Percentiles rank a stretch among this genome's conserved stretches.
These are phyloP conservation scores for Arthrinium puccinioides DNA, from an alignment of 2,329 filamentous ascomycete genomes.

Conservation along the genomic window DNA sequence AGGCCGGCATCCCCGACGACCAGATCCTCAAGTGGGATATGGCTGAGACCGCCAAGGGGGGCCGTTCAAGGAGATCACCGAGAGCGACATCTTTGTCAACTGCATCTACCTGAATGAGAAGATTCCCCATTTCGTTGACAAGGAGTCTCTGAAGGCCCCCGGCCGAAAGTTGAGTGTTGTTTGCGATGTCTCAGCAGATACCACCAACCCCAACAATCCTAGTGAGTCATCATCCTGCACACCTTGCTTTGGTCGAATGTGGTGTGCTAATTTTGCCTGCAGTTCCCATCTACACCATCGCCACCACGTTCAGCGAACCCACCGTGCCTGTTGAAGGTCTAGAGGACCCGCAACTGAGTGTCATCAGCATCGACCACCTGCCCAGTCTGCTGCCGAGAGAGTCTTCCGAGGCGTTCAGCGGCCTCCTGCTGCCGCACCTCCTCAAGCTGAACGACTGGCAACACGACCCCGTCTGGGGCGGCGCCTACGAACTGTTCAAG, in stretches of 20 bases:
- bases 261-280: constrained; percentile 8
- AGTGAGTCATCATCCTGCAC: constrained; percentile 9
- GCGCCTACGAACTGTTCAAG: constrained; percentile 77
- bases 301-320: constrained; percentile 84
- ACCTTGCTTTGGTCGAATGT: background rate
- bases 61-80: constrained; percentile 71
- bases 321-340: constrained; percentile 66
- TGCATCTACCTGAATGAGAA: constrained; percentile 78
- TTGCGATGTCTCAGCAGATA: constrained; percentile 72
- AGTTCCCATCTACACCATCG: constrained; percentile 75
- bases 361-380: constrained; percentile 85
- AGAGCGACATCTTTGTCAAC: constrained; percentile 74
- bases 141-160: constrained; percentile 58
- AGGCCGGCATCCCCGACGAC: constrained; percentile 62
- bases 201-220: constrained; percentile 62
- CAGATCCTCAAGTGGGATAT: constrained; percentile 69
- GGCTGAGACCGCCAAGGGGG: constrained; percentile 70
- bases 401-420: constrained; percentile 77
- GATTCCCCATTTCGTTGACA: constrained; percentile 76
- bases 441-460: constrained; percentile 69
- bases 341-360: constrained; percentile 55
- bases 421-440: constrained; percentile 69
- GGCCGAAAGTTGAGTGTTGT: constrained; percentile 71
- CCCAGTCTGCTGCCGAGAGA: constrained; percentile 80
- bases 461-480: constrained; percentile 71